phyloP scores from a whole-genome alignment of 306 rosid genomes.

The Pterocarpus santalinus region DNA sequence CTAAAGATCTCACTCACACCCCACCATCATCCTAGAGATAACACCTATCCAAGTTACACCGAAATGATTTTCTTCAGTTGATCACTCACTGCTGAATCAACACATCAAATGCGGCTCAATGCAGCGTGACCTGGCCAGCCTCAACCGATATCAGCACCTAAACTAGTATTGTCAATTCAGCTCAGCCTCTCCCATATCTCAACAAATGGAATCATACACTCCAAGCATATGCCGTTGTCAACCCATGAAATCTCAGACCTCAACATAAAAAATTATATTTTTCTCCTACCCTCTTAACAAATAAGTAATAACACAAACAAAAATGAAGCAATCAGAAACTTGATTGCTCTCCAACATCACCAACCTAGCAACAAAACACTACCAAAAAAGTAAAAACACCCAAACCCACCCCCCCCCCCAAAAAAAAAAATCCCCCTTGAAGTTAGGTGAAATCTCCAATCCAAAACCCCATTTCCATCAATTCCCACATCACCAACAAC shows the following conservation, averaged over 20 bases:
- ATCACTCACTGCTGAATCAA: slow-evolving; percentile 9
- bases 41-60: not conserved
- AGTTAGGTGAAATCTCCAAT: slow-evolving; percentile 13
- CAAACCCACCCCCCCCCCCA: not conserved
- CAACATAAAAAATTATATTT: not conserved
- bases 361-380: slow-evolving; percentile 25
- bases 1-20: slow-evolving; percentile 20
- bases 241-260: slow-evolving; percentile 22
- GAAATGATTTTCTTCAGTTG: not conserved
- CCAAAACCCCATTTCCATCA: slow-evolving; percentile 37
- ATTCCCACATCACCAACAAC: not conserved
- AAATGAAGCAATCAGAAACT: not conserved
- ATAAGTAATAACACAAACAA: not conserved
- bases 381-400: not conserved
- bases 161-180: slow-evolving; percentile 21
- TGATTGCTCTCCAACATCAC: slow-evolving; percentile 2
- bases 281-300: slow-evolving; percentile 2
- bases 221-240: not conserved
- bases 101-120: slow-evolving; percentile 27
- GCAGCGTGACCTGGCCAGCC: slow-evolving; percentile 13
- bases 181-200: slow-evolving; percentile 35
- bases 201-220: slow-evolving; percentile 29
- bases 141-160: slow-evolving; percentile 18
- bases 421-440: not conserved
- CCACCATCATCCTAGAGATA: not conserved